These are phyloP conservation scores for Acephala macrosclerotiorum DNA, from an alignment of 2,329 filamentous ascomycete genomes.

Conservation along the genomic window DNA sequence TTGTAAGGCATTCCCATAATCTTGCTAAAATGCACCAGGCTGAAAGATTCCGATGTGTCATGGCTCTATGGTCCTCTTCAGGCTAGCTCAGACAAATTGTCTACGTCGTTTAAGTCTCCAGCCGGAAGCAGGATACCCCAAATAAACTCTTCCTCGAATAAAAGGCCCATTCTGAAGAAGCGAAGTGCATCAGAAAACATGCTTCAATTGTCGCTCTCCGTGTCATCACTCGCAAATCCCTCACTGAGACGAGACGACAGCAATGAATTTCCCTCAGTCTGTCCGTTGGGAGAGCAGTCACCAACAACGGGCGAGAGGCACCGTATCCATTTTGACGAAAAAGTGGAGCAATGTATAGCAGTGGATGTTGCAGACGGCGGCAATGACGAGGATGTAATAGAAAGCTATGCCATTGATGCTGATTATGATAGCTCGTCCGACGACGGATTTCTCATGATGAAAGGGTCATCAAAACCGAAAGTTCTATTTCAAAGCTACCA, in stretches of 20 bases:
- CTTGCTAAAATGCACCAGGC: conserved; percentile 17
- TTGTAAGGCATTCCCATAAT: too few relatives aligned
- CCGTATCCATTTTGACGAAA: conserved; percentile 93
- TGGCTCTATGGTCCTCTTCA: conserved; percentile 26
- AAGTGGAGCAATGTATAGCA: conserved; percentile 92
- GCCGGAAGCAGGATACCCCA: too few relatives aligned
- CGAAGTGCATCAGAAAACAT: too few relatives aligned
- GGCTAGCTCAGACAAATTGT: too few relatives aligned
- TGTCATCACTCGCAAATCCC: too few relatives aligned
- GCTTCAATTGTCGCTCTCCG: too few relatives aligned
- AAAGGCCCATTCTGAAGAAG: too few relatives aligned
- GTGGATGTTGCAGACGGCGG: conserved; percentile 63
- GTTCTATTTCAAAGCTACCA: background rate
- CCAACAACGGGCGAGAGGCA: conserved; percentile 53
- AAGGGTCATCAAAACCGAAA: conserved; percentile 5
- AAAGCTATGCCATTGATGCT: too few relatives aligned
- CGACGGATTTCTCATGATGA: conserved; percentile 9
- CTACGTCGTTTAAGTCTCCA: too few relatives aligned
- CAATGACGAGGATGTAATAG: conserved; percentile 6
- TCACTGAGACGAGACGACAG: background rate
- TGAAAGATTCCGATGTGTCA: conserved; percentile 49
- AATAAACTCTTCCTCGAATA: too few relatives aligned
- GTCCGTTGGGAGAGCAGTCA: background rate
- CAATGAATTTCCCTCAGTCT: too few relatives aligned
- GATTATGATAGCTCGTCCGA: background rate